Percentiles rank a stretch among this genome's conserved stretches.
phyloP scores from a whole-genome alignment of 2,329 filamentous ascomycete genomes.

The Colletotrichum aenigma region DNA sequence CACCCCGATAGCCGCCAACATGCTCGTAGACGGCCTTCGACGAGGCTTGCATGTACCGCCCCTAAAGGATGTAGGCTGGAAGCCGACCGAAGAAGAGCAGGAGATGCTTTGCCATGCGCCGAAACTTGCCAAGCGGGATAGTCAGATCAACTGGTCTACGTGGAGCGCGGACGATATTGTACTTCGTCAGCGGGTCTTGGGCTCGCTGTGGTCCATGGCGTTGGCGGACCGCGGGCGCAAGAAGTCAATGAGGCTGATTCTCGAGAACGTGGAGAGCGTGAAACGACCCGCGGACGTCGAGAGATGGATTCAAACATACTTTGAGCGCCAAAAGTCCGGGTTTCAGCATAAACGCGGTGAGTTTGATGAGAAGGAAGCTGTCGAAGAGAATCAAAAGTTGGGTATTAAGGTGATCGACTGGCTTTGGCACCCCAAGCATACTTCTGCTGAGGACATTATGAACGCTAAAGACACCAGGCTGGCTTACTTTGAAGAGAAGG shows the following conservation, averaged over 20 bases:
- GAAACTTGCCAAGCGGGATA: constrained; percentile 72
- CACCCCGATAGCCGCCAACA: constrained; percentile 67
- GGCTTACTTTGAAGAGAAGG: background rate
- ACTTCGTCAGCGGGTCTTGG: constrained; percentile 63
- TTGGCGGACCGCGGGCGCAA: constrained; percentile 22
- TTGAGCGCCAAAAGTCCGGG: background rate
- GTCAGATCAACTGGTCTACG: constrained; percentile 62
- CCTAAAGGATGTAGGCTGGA: constrained; percentile 40
- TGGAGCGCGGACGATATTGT: constrained; percentile 60
- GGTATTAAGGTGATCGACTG: background rate
- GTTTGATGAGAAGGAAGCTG: background rate
- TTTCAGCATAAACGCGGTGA: background rate
- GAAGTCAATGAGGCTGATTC: constrained; percentile 41
- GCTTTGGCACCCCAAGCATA: background rate
- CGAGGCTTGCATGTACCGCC: constrained; percentile 69
- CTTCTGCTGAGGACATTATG: background rate
- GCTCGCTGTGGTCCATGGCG: constrained; percentile 66
- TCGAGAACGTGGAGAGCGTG: constrained; percentile 37
- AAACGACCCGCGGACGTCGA: background rate
- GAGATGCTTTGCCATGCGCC: constrained; percentile 58
- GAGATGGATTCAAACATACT: background rate
- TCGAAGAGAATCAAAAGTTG: background rate
- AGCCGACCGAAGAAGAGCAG: constrained; percentile 21
- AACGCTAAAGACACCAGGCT: background rate
- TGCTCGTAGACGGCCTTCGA: constrained; percentile 72